Base-by-base conservation (phyloP, 495 filamentous ascomycete species). In the Neurospora intermedia region DNA sequence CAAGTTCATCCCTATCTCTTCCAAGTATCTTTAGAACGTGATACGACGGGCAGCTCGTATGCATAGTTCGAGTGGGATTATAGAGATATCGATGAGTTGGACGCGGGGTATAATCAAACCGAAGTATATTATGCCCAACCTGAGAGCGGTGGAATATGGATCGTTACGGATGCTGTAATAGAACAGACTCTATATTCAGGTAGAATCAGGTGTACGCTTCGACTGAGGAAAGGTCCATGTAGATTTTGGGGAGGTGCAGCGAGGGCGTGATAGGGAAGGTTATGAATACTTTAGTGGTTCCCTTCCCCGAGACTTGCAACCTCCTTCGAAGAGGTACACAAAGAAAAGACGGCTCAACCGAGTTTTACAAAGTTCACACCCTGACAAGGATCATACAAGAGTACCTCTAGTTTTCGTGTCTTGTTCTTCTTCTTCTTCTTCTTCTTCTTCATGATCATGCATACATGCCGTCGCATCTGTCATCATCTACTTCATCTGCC, bases 1-100 rank as follows among this genome's bases (percentile, higher is more conserved):
- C 1, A 87, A 88, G 82, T 87, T 91, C 73, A 78, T 91, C 70
- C 89, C 90, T 1, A 91, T 66, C 7, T 2, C 6, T 0, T 18
- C 54, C 35, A 35, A 7, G 27, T 38, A 35, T 23, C 27, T 8
- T 18, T 35, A 16, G n/a, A 31, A 9, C 3, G 6, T 62, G 54
- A 35, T 62, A 18, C 31, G 13, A 7, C 6, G 3, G 27, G 27
- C 27, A 62, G 54, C 13, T 16, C 27, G 1, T 31, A 62, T 27
- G 27, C 27, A 35, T 7, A 31, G 54, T 31, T 6, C 6, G 13
- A 35, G 54, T 62, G 23, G 23, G 27, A 9, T 35, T 2, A 31
- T 18, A 3, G 5, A 35, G 54, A 35, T 3, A 62, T 62, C 15
- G 3, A 7, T 62, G 13, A 16, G 10, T 16, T 2, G 15, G 15